phyloP scores from a whole-genome alignment of 1,284 basidiomycete species.

The Bjerkandera adusta region DNA sequence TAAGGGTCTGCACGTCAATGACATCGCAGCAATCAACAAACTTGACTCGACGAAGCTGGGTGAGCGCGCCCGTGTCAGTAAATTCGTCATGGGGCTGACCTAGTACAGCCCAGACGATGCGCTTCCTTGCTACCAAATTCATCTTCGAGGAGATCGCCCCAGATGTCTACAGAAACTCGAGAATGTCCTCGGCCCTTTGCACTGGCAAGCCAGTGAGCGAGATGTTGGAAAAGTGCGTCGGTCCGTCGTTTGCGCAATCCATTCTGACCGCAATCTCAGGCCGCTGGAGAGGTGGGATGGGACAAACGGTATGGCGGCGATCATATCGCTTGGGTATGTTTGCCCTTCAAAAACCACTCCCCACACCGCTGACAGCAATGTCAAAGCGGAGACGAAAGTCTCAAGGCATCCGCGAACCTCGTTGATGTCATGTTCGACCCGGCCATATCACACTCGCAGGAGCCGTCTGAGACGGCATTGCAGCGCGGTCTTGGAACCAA shows the following conservation, averaged over 20 bases:
- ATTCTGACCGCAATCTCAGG: conserved; percentile 4
- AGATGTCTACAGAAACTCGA: conserved; percentile 27
- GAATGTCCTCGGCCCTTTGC: conserved; percentile 25
- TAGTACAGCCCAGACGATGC: conserved; percentile 15
- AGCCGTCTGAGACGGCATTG: conserved; percentile 11
- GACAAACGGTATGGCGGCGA: conserved; percentile 10
- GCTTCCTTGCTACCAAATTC: conserved; percentile 22
- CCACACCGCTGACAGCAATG: background rate
- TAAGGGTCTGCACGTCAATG: conserved; percentile 24
- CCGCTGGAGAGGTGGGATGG: conserved; percentile 10
- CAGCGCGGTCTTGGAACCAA: conserved; percentile 7
- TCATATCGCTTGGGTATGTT: conserved; percentile 3
- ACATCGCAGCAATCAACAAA: conserved; percentile 20
- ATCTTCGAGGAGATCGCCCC: conserved; percentile 27
- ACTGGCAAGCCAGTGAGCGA: conserved; percentile 23
- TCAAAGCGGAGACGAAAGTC: conserved; percentile 33
- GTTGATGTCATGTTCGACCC: conserved; percentile 28
- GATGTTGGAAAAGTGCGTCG: conserved; percentile 16
- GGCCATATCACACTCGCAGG: conserved; percentile 18
- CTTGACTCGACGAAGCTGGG: conserved; percentile 23
- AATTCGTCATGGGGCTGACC: no score
- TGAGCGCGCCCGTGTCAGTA: conserved; percentile 1
- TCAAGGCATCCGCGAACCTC: conserved; percentile 33
- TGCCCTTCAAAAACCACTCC: no score
- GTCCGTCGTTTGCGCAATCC: no score